phyloP scores from a whole-genome alignment of 2,329 filamentous ascomycete species.

The Ciborinia camelliae region DNA sequence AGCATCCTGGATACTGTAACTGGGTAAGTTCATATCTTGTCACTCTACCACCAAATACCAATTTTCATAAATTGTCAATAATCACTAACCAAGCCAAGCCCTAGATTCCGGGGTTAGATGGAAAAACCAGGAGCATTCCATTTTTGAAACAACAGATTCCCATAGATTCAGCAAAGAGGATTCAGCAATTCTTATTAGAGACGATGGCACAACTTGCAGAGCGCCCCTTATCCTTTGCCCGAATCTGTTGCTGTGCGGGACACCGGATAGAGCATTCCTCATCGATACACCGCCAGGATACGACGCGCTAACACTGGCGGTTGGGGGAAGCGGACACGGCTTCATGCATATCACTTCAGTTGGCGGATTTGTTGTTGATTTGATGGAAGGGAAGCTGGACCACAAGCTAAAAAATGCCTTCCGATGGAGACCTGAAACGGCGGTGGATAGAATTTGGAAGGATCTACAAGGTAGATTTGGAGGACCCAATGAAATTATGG shows the following conservation, averaged over 20 bases:
- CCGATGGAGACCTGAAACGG: conserved; percentile 51
- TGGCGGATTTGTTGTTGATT: conserved; percentile 49
- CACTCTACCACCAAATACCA: too few relatives aligned
- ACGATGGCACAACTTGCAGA: conserved; percentile 52
- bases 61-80: background rate
- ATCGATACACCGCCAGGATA: conserved; percentile 49
- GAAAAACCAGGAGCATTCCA: conserved; percentile 21
- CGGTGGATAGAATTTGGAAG: conserved; percentile 45
- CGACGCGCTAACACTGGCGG: conserved; percentile 45
- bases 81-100: background rate
- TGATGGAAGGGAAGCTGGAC: conserved; percentile 45
- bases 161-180: conserved; percentile 44
- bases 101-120: conserved; percentile 10
- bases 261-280: conserved; percentile 51
- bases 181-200: conserved; percentile 48
- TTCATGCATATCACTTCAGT: conserved; percentile 51
- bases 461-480: conserved; percentile 49
- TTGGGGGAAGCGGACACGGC: conserved; percentile 51
- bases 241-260: conserved; percentile 59
- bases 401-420: conserved; percentile 43
- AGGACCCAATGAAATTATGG: conserved; percentile 47
- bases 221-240: conserved; percentile 47
- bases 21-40: conserved; percentile 35
- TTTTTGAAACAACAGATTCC: conserved; percentile 43
- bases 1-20: conserved; percentile 56